Evolutionary conservation across 2,329 filamentous ascomycete species (phyloP), one percentile per base, ranked within the genome.

Genomic region (Botrytis hyacinthi): DNA sequence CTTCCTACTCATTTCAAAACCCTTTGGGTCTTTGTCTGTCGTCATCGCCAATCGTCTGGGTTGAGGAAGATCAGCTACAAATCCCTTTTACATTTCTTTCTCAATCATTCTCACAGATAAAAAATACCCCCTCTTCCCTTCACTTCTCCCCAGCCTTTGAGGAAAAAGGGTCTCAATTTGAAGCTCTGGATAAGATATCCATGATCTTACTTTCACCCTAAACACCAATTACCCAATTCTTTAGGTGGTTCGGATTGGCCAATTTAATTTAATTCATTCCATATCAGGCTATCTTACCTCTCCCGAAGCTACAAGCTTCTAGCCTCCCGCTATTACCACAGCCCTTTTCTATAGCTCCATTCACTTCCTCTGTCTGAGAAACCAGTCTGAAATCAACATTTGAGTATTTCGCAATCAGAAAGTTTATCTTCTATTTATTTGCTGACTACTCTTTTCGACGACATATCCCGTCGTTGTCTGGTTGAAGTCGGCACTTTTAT

Each of bases 231-330:
- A 71, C 44, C 69, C 40, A 44, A 62, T 63, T 51, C 46, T 29
- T 51, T 63, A 22, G 54, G 35, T 48, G 40, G 29, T 32, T 48
- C 42, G 18, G 42, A 65, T 71, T 71, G 69, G 44, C 32, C 69
- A 29, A 54, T 71, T 26, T 65, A 65, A 71, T 51, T 71, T 44
- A 42, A 71, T n/a, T 40, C 42, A 26, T 54, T 63, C n/a, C 59
- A n/a, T n/a, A n/a, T n/a, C n/a, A n/a, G n/a, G n/a, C 57, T 65
- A 71, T 71, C 69, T 71, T 40, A 54, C 32, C 32, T 71, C 18
- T 6, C 69, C 59, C 69, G 61, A 37, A n/a, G 40, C 57, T 44
- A 61, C 20, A 22, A 46, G 61, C 61, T n/a, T 42, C 44, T 65
- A 59, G 61, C 70, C 62, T 44, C 60, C n/a, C 12, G 44, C 59